Conservation (phyloP, 1,284 basidiomycete species). For the Ceratobasidium sp. region DNA sequence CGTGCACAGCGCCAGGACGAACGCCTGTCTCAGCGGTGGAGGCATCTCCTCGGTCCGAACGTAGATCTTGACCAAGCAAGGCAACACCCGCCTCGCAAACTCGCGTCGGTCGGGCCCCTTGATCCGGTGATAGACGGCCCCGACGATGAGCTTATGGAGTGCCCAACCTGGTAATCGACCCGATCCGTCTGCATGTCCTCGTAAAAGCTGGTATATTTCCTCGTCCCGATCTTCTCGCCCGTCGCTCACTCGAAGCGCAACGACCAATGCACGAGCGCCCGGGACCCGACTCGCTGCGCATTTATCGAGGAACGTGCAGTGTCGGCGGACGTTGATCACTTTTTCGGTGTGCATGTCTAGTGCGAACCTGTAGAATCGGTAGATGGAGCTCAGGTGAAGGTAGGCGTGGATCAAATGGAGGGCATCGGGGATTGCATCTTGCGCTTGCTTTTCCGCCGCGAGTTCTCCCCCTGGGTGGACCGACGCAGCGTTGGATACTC, state of each 20-base stretch:
- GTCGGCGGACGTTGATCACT: conserved; percentile 35
- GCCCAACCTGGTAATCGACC: conserved; percentile 36
- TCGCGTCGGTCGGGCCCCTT: conserved; percentile 3
- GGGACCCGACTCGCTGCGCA: conserved; percentile 25
- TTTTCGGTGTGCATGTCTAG: conserved; percentile 30
- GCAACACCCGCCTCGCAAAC: conserved; percentile 20
- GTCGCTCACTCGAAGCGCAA: conserved; percentile 36
- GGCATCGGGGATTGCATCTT: conserved; percentile 33
- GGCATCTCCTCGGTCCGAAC: conserved; percentile 42
- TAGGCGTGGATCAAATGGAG: conserved; percentile 40
- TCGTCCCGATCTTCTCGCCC: conserved; percentile 39
- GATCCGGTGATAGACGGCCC: conserved; percentile 34
- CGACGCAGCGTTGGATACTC: conserved; percentile 36
- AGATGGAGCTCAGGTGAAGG: conserved; percentile 29
- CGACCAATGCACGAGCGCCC: conserved; percentile 36
- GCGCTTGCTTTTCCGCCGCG: conserved; percentile 37
- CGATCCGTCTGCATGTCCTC: conserved; percentile 27
- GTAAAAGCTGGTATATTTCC: conserved; percentile 22
- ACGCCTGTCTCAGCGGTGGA: conserved; percentile 33
- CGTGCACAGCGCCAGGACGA: conserved; percentile 33
- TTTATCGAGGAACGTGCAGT: conserved; percentile 29
- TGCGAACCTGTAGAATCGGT: conserved; percentile 39
- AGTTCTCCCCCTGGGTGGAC: conserved; percentile 35
- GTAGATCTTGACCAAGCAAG: conserved; percentile 27
- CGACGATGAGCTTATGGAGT: conserved; percentile 29